Base-by-base conservation (phyloP, 2,329 filamentous ascomycete genomes). In the Colletotrichum aenigma region DNA sequence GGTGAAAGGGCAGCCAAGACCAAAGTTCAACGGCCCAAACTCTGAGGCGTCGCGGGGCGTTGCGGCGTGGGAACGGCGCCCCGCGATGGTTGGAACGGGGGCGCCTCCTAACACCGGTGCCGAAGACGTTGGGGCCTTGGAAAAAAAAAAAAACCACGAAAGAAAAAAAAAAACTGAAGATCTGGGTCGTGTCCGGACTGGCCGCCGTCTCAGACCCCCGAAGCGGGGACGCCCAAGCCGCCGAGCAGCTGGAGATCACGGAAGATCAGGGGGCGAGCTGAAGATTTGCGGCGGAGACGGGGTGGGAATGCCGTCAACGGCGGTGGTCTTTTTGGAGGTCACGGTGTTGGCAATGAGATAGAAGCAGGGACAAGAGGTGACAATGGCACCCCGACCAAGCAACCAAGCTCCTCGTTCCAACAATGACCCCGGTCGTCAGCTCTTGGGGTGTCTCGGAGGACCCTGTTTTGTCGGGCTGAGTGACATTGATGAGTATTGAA, bases 171-270 rank as follows among this genome's bases (percentile, higher is more conserved):
- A 36, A 70, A 62, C 10, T 70, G 56, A 21, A 12, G 26, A 58
- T 58, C 55, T 28, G 55, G 55, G 61, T 61, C 30, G 36, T 52
- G 7, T 75, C 18, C 52, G 68, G 72, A 58, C 62, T 67, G 73
- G 34, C 62, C 73, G 56, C 60, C 69, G 73, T 72, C 69, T 73
- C 73, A 75, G 56, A 75, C 72, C 55, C 56, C 64, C 32, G 32
- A 67, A 32, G 16, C 66, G 61, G 56, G 56, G 71, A 64, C 66
- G 56, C 16, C 38, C 66, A 58, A 70, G 66, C 61, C 61, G 32
- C 32, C 28, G 56, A 30, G 62, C 7, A 24, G 24, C 32, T 32
- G 69, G 60, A 62, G 69, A 72, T 67, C 28, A 26, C 26, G 72
- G 68, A 58, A 34, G 68, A 71, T 75, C 72, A 75, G 72, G 73